Conservation (phyloP, 495 filamentous ascomycete genomes). For the Penicillium pancosmium region DNA sequence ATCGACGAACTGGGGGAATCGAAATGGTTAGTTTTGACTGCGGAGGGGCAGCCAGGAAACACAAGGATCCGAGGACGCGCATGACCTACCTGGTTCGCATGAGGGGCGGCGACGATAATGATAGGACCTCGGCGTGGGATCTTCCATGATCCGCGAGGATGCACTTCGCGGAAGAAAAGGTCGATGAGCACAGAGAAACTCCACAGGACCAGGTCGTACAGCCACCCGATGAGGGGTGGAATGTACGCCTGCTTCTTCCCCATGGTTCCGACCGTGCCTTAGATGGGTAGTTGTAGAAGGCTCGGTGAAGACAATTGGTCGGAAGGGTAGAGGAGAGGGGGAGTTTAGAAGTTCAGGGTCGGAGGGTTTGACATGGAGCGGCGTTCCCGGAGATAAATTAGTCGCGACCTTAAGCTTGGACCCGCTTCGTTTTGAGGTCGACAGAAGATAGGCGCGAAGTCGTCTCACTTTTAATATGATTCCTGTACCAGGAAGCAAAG, state of each 20-base stretch:
- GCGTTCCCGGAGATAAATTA: conserved; percentile 8
- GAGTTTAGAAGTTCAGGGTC: background rate
- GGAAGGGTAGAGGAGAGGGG: background rate
- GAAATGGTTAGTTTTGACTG: conserved; percentile 8
- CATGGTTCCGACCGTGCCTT: conserved; percentile 22
- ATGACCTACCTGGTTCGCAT: conserved; percentile 86
- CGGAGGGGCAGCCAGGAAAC: background rate
- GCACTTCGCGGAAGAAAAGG: conserved; percentile 96
- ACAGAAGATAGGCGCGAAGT: background rate
- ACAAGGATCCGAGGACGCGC: background rate
- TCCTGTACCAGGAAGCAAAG: conserved; percentile 1
- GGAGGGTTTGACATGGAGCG: conserved; percentile 28
- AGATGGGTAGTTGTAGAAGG: background rate
- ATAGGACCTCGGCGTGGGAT: conserved; percentile 85
- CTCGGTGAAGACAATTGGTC: background rate
- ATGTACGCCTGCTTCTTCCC: conserved; percentile 55
- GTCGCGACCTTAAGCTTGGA: conserved; percentile 18
- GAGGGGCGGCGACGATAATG: conserved; percentile 96
- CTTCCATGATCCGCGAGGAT: conserved; percentile 91
- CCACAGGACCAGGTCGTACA: conserved; percentile 84
- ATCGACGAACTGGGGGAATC: conserved; percentile 77
- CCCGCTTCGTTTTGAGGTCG: conserved; percentile 21
- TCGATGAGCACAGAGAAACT: conserved; percentile 83
- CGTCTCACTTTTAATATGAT: background rate
- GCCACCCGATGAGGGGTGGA: conserved; percentile 69